Base-by-base conservation (phyloP, 345 rosid genomes). In the Geranium rotundifolium region DNA sequence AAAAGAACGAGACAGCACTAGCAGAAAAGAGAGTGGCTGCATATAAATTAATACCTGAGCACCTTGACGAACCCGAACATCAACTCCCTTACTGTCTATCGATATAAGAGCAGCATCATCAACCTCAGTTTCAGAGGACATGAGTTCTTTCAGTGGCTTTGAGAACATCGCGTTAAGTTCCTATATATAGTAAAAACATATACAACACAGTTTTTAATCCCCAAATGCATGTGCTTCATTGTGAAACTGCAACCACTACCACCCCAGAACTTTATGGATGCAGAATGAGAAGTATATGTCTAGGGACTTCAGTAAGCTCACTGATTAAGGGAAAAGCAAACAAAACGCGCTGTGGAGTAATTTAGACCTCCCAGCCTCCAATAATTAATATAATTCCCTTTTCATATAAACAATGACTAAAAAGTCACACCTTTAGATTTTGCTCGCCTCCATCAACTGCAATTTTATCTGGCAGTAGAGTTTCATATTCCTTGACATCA, bases 401-500 rank as follows among this genome's bases (percentile, higher is more conserved):
- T 23, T 23, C 27, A 23, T 1, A 23, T 23, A 23, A 23, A 2
- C 1, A 23, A 23, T 23, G 27, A 46, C 14, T 46, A 57, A 57
- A 57, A 69, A 49, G 5, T 58, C 60, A 60, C 29, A 93, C 99
- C 90, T 90, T 88, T 12, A 93, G 79, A 74, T 82, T 82, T 67
- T 90, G 87, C 79, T 93, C 97, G n/a, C 87, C 95, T 39, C 97
- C 99, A 72, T 90, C 84, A 37, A 86, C 96, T 57, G 99, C 97
- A 73, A 90, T 93, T 78, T 82, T 93, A 74, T 93, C 97, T 17
- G 97, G 99, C 34, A 76, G 77, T 72, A 93, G 74, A 34, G 79
- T 75, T 64, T 90, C 95, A 1, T 88, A 90, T 75, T 93, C 97
- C 71, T 79, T 80, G 62, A 90, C 95, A 74, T 90, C 88, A 9